Evolutionary conservation across 805 yeast species (phyloP).

Genomic region (Candida quercuum): DNA sequence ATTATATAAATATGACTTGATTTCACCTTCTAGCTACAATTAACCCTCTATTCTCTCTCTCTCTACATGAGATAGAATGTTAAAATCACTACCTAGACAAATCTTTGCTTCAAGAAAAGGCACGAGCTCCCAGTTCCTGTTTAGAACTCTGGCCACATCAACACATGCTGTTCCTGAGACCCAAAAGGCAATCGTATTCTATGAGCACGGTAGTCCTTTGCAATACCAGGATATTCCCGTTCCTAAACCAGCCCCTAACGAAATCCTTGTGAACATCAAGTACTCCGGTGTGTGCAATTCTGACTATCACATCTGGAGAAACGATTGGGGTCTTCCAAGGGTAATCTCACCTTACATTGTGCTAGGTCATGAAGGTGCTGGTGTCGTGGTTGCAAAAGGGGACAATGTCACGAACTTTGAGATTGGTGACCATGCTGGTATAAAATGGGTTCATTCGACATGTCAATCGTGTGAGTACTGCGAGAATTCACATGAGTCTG

Average conservation of each 20-base stretch:
- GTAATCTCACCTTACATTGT: conserved; percentile 50
- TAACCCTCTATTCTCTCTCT: too few relatives aligned
- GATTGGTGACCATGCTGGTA: conserved; percentile 53
- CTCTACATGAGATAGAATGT: too few relatives aligned
- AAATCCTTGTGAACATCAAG: conserved; percentile 46
- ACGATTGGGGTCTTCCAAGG: conserved; percentile 50
- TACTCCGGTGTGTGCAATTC: conserved; percentile 62
- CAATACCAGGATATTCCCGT: conserved; percentile 45
- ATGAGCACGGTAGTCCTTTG: conserved; percentile 39
- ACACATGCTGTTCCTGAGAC: conserved; percentile 30
- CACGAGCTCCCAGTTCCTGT: background rate
- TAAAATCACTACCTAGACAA: conserved; percentile 1
- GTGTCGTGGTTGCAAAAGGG: conserved; percentile 52
- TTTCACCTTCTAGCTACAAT: too few relatives aligned
- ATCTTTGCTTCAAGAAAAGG: background rate
- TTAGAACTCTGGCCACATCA: conserved; percentile 6
- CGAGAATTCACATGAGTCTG: conserved; percentile 42
- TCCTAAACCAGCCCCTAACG: conserved; percentile 48
- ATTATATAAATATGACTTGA: too few relatives aligned
- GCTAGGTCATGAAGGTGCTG: conserved; percentile 63
- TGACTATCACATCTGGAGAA: conserved; percentile 57
- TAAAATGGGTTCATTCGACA: conserved; percentile 57
- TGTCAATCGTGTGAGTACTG: conserved; percentile 52
- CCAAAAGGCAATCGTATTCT: conserved; percentile 45
- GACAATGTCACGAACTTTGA: conserved; percentile 46